Evolutionary conservation across 2,329 filamentous ascomycete species (phyloP), one percentile per base, ranked within the genome.

Genomic region (Coniochaeta sp.): DNA sequence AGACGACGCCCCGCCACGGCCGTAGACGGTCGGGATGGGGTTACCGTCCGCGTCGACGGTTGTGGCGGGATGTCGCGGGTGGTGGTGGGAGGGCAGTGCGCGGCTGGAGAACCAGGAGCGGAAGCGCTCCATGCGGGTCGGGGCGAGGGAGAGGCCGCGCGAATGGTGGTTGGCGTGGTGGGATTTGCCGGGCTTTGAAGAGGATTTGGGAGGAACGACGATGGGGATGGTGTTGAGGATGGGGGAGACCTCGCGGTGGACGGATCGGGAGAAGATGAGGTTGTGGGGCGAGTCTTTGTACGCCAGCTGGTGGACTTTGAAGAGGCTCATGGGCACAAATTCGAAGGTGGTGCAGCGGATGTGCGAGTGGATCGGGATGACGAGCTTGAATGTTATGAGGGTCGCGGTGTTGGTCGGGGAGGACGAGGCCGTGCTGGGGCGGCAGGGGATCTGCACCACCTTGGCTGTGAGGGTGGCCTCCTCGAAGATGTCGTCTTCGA

Each of bases 281-380:
- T 82, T 75, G 56, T 82, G 78, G 0, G 73, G 67, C 28, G 76
- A 72, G 53, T 73, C 74, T 26, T 75, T 71, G 58, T 83, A 78
- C 0, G 81, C 75, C 55, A 85, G 77, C 64, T 89, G 86, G 53
- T 84, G 82, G 7, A 78, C 71, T 56, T 80, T 82, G 70, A 88
- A 87, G 57, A 88, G 82, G 42, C 69, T 77, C 27, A 87, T 68
- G 0, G 85, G 83, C 1, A 78, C 72, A 56, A 86, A 85, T 51
- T 76, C 72, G 60, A 80, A 78, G 26, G 74, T 73, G 1, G 76
- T 68, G 20, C 76, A 75, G 2, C 70, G 68, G 8, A 79, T 64
- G 30, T 72, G 74, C 14, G 74, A 72, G 56, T 86, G 80, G 26
- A 87, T 80, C 1, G 80, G 80, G 16, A 84, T 77, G 38, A 87